Evolutionary conservation across 257 asterid species (phyloP), one percentile per base, ranked within the genome.

Genomic region (Knoxia roxburghii): DNA sequence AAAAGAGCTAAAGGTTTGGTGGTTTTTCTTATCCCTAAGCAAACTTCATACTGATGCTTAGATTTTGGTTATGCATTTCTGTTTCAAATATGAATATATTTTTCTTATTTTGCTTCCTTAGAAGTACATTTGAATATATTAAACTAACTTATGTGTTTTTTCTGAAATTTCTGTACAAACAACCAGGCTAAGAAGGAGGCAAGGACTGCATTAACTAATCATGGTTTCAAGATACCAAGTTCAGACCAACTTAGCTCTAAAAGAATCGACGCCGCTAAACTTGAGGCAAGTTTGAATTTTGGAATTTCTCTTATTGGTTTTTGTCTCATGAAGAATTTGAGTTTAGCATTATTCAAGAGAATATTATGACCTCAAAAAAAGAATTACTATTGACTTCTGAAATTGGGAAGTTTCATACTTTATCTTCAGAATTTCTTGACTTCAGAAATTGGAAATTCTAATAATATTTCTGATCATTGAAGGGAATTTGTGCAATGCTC

Each of bases 171-270:
- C 27, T 49, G 12, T 26, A 15, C 0, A 2, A 62, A 27, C 53
- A n/a, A 40, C 35, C 64, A 90, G 99, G 97, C 96, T 50, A 86
- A 86, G 79, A 69, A 81, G 74, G 97, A 85, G 0, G 97, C 97
- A 21, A 82, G 85, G 74, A 48, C 46, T 52, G 79, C 73, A 51
- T 72, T 93, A 77, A 46, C 77, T 30, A 83, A 75, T 71, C 90
- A 88, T 63, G 99, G 98, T 37, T 85, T 93, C 80, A 94, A 83
- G 85, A 48, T 90, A 80, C 96, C 95, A 17, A 87, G 75, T 78
- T 72, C 91, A 17, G 90, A 89, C 45, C 80, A 87, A 73, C 94
- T 91, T 66, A 81, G 90, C 74, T 17, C 46, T 37, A 93, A 83
- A 86, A 88, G 94, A 78, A 89, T 93, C 62, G 90, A 90, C 69